These are phyloP conservation scores for Ogataea paradorogensis DNA, from an alignment of 805 yeast species.

Conservation along the genomic window DNA sequence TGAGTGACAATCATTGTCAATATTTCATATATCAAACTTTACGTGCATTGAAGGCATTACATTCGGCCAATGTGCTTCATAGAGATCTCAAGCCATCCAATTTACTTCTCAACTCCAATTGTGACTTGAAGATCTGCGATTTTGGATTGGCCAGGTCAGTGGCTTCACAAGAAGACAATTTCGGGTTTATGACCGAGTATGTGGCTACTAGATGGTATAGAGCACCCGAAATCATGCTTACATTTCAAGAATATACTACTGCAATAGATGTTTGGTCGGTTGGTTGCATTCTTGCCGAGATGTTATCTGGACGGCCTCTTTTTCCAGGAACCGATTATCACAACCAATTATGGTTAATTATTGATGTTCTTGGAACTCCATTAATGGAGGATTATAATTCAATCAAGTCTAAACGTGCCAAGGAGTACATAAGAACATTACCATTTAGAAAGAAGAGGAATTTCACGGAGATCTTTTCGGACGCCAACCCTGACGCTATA, in stretches of 20 bases:
- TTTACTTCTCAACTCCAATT: constrained; percentile 80
- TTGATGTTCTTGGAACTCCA: constrained; percentile 88
- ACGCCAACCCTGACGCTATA: constrained; percentile 62
- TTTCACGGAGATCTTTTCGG: constrained; percentile 47
- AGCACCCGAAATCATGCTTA: constrained; percentile 96
- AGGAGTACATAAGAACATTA: constrained; percentile 79
- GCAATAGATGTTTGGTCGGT: constrained; percentile 97
- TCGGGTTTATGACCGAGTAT: constrained; percentile 90
- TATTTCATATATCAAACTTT: constrained; percentile 89
- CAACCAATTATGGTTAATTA: constrained; percentile 80
- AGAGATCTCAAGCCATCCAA: constrained; percentile 92
- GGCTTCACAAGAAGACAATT: constrained; percentile 61
- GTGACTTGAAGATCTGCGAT: constrained; percentile 92
- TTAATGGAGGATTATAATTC: constrained; percentile 70
- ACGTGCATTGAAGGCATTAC: constrained; percentile 86
- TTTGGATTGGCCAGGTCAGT: constrained; percentile 82
- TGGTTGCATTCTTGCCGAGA: constrained; percentile 92
- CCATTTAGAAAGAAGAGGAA: constrained; percentile 68
- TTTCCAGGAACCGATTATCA: constrained; percentile 95
- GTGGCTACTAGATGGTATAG: constrained; percentile 98
- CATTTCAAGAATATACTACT: constrained; percentile 88
- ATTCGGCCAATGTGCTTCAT: constrained; percentile 91
- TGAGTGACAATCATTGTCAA: constrained; percentile 91
- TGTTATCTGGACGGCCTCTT: constrained; percentile 79
- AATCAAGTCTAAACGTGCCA: constrained; percentile 77